Base-by-base conservation (phyloP, 352 stramenopile species). In the Globisporangium lucens region DNA sequence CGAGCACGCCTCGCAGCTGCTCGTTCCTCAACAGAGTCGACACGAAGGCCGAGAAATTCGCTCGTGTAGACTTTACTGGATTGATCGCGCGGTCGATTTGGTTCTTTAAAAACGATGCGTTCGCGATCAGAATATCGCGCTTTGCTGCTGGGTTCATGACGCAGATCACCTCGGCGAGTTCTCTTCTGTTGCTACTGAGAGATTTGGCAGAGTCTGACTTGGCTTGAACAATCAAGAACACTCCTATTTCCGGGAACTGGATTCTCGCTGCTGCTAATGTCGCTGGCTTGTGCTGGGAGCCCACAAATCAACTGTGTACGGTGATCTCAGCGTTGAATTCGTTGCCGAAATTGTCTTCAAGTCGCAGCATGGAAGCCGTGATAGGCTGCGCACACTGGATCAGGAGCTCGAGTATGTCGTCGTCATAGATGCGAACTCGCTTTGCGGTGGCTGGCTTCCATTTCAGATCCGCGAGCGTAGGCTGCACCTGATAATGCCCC, bases 401-500 rank as follows among this genome's bases (percentile, higher is more conserved):
- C 1, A 71, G 41, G 9, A 71, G 60, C 24, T 60, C 46, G 24
- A 71, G 22, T 0, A 30, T 53, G 52, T 67, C 66, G 30, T 30
- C 55, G 8, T 41, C 24, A 10, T 24, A 36, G 1, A 71, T 53
- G 5, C 60, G 66, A 29, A 67, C 30, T 22, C 41, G 59, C 7
- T 49, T 59, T 7, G 6, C 17, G n/a, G 0, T 20, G 10, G 17
- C n/a, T 46, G 41, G 22, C 6, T 5, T 29, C 66, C 66, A 71
- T 13, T n/a, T 9, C 22, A 67, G 38, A 38, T 67, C 60, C 1
- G 56, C 60, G 2, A 71, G 24, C 24, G 24, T 24, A 24, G 24
- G 24, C 24, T 24, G 24, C 24, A 24, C 24, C 24, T 24, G 24
- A 24, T 24, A 24, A 24, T 24, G 24, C 24, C 24, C 24, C 24